Evolutionary conservation across 495 filamentous ascomycete species (phyloP), one percentile per base, ranked within the genome.

Genomic region (Margaritispora aquatica): DNA sequence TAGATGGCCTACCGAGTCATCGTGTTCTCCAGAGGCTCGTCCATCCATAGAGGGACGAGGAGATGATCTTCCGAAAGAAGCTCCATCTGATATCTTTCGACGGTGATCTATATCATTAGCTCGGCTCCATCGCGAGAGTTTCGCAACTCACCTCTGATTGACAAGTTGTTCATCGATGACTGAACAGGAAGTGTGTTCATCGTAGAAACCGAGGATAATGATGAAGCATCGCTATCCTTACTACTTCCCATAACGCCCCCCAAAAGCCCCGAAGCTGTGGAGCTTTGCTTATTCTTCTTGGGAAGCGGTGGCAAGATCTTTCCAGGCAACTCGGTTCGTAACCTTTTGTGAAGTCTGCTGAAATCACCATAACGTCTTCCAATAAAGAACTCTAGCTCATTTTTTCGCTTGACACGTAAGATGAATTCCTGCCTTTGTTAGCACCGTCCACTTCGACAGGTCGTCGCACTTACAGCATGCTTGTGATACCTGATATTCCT

Each of bases 351-450:
- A 56, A 98, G 77, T 62, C 80, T 82, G 27, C 75, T 81, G 65
- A 98, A 98, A 53, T 95, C 89, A 2, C 91, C 89, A 69, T 96
- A 98, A 67, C 94, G 79, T 61, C 92, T 80, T 5, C 85, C 92
- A 52, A 98, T 81, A 64, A 88, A 90, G 54, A 86, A 71, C 60
- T 93, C 92, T 27, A 78, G 68, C 63, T 89, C 79, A 48, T 82
- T 86, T 22, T 84, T 79, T 58, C 83, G 78, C 72, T 88, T 90
- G 10, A 96, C 88, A 8, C 92, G 82, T 51, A 98, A 76, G 29
- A 98, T 72, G 64, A 96, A 98, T 78, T 97, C 92, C 91, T 93
- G 54, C 41, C 15, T 44, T 0, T 26, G 47, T 50, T 50, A 21
- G 21, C 27, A 48, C 21, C 34, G 34, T 13, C 31, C n/a, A 19